phyloP scores from a whole-genome alignment of 805 yeast species.

The Cyberlindnera samutprakarnensis region DNA sequence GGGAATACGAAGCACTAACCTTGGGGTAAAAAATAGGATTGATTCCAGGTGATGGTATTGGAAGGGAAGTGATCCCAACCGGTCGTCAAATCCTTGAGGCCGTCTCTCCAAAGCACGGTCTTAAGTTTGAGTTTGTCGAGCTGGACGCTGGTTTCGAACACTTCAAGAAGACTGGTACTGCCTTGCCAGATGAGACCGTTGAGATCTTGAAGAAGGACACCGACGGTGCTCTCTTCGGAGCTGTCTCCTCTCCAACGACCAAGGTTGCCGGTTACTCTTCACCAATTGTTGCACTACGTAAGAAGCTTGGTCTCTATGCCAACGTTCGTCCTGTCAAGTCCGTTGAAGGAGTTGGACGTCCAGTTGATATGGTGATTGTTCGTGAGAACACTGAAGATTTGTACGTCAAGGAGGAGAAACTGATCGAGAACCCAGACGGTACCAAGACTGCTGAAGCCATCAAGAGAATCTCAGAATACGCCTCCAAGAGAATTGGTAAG shows the following conservation, averaged over 20 bases:
- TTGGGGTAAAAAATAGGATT: constrained; percentile 35
- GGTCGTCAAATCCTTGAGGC: constrained; percentile 83
- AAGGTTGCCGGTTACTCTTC: constrained; percentile 96
- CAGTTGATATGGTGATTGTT: constrained; percentile 95
- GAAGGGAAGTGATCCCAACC: constrained; percentile 96
- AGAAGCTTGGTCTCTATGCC: constrained; percentile 89
- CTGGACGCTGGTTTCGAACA: constrained; percentile 92
- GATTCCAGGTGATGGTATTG: constrained; percentile 98
- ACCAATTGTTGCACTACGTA: constrained; percentile 97
- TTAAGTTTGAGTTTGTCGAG: constrained; percentile 79
- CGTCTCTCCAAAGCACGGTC: constrained; percentile 66
- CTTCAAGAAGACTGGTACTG: constrained; percentile 91
- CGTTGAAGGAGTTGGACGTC: constrained; percentile 77
- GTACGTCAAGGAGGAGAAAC: constrained; percentile 87
- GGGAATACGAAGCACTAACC: constrained; percentile 2
- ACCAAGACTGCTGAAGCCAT: constrained; percentile 93
- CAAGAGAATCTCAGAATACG: constrained; percentile 88
- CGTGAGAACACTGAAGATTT: constrained; percentile 98
- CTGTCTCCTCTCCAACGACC: constrained; percentile 90
- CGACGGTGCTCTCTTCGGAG: constrained; percentile 97
- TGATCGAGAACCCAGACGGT: constrained; percentile 71
- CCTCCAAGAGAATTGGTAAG: constrained; percentile 78
- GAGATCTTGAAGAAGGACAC: constrained; percentile 68
- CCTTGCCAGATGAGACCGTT: constrained; percentile 91
- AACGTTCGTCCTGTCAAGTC: constrained; percentile 97